Evolutionary conservation across 1,284 basidiomycete genomes (phyloP).

Genomic region (Marasmius tenuissimus): DNA sequence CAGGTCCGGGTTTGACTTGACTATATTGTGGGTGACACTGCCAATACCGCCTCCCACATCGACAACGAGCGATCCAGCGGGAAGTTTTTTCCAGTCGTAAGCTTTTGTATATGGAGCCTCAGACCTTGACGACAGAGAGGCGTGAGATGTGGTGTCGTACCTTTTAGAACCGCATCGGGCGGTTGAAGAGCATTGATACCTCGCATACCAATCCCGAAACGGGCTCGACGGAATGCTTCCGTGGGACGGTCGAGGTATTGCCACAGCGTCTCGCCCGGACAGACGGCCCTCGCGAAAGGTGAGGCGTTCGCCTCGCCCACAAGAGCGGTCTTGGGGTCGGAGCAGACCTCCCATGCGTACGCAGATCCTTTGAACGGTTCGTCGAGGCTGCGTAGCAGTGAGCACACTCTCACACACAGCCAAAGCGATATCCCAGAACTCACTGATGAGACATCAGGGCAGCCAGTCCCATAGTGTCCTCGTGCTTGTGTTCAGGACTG

Average conservation of each 20-base stretch:
- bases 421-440: neutral
- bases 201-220: constrained; percentile 36
- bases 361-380: constrained; percentile 34
- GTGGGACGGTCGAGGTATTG: constrained; percentile 29
- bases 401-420: neutral
- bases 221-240: constrained; percentile 21
- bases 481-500: constrained; percentile 23
- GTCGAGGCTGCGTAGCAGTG: constrained; percentile 28
- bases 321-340: constrained; percentile 27
- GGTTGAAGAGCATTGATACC: constrained; percentile 26
- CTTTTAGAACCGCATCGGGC: constrained; percentile 26
- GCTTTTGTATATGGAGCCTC: constrained; percentile 20
- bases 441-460: constrained; percentile 16
- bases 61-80: constrained; percentile 31
- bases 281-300: constrained; percentile 29
- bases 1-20: constrained; percentile 25
- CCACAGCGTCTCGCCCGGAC: constrained; percentile 24
- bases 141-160: constrained; percentile 18
- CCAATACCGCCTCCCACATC: constrained; percentile 46
- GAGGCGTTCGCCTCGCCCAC: constrained; percentile 28
- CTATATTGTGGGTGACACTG: constrained; percentile 26
- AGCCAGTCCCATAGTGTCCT: constrained; percentile 23
- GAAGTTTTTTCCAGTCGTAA: constrained; percentile 33
- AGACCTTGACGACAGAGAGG: neutral
- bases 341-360: constrained; percentile 33